Evolutionary conservation across 345 rosid species (phyloP).

Genomic region (Salix brachista): DNA sequence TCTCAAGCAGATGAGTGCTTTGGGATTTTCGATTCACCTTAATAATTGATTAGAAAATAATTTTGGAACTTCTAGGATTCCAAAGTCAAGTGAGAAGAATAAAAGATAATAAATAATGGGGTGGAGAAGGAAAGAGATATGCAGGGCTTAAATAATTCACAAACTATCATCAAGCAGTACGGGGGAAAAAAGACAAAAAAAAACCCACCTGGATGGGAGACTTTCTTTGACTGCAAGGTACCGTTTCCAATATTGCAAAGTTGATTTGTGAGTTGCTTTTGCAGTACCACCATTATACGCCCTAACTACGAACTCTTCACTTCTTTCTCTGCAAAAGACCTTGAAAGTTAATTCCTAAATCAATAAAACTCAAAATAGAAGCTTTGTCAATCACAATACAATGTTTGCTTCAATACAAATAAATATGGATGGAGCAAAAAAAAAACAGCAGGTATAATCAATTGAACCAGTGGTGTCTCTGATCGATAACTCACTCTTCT

Average conservation of each 20-base stretch:
- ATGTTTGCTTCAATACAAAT: not conserved
- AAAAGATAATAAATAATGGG: not conserved
- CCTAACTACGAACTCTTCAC: constrained; percentile 85
- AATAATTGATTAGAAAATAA: not conserved
- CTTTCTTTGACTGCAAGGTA: constrained; percentile 74
- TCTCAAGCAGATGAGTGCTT: not conserved
- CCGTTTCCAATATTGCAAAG: constrained; percentile 77
- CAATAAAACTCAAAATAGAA: not conserved
- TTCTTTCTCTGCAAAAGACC: constrained; percentile 56
- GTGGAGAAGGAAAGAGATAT: not conserved
- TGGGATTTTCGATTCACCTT: not conserved
- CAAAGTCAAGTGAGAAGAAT: not conserved
- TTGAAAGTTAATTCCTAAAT: constrained; percentile 12
- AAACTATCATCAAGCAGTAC: not conserved
- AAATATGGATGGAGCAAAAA: not conserved
- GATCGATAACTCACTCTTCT: constrained; percentile 43
- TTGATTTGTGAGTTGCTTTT: constrained; percentile 80
- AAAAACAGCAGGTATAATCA: not conserved
- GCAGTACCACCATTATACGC: constrained; percentile 77
- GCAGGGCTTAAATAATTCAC: not conserved
- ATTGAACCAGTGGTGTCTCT: not conserved
- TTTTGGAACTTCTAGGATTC: not conserved
- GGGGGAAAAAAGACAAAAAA: no score
- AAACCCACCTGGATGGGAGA: constrained; percentile 59
- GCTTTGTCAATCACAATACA: constrained; percentile 3